Conservation (phyloP, 1,284 basidiomycete genomes). For the Rhodotorula sp. region DNA sequence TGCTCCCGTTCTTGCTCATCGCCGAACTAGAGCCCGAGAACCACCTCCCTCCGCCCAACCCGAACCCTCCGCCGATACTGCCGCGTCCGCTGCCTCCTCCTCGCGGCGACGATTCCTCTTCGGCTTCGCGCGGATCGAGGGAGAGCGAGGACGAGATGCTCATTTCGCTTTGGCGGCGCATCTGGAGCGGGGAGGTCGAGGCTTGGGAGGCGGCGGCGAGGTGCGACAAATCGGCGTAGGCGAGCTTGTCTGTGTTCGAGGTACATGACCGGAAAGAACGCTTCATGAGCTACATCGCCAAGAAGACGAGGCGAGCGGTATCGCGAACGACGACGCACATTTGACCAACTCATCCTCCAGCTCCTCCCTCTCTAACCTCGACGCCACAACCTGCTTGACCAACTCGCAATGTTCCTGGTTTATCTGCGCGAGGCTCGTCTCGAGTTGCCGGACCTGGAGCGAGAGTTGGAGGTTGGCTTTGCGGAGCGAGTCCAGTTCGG, state of each 20-base stretch:
- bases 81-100: neutral
- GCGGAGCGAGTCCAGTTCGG: slow-evolving; percentile 75
- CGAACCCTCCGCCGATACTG: neutral
- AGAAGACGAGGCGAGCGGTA: neutral
- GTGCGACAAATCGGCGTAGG: slow-evolving; percentile 34
- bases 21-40: slow-evolving; percentile 7
- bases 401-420: slow-evolving; percentile 67
- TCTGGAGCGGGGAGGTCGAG: slow-evolving; percentile 18
- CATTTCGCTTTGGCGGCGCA: slow-evolving; percentile 19
- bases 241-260: slow-evolving; percentile 34
- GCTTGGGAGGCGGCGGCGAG: slow-evolving; percentile 16
- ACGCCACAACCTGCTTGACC: slow-evolving; percentile 83
- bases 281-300: neutral
- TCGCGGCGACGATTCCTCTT: too few species aligned
- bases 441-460: slow-evolving; percentile 77
- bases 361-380: slow-evolving; percentile 81
- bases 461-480: slow-evolving; percentile 73
- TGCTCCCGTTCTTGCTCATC: slow-evolving; percentile 4
- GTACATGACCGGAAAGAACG: neutral
- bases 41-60: neutral
- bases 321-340: slow-evolving; percentile 49
- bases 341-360: slow-evolving; percentile 84
- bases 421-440: slow-evolving; percentile 70
- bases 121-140: neutral
- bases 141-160: slow-evolving; percentile 13